Base-by-base conservation (phyloP, 1,139 yeast species). In the Saccharomyces hybrid region DNA sequence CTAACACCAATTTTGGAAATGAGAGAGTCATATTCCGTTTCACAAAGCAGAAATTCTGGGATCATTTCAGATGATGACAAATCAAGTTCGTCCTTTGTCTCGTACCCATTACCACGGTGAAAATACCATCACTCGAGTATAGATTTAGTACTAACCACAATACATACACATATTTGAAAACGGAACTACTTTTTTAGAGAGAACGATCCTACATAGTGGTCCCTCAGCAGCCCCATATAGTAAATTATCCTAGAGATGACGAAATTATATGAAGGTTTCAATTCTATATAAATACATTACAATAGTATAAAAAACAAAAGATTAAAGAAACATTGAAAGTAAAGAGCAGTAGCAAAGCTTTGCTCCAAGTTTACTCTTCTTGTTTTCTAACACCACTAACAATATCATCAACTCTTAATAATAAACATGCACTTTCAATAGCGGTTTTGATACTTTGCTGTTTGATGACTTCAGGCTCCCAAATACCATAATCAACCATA, bases 391-490 rank as follows among this genome's bases (percentile, higher is more conserved):
- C 96, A 63, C 98, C 99, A 71, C 96, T 86, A 51, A 95, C 99
- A 63, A 93, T 93, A 71, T 93, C 99, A 71, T 93, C 99, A 50
- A 93, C 99, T 69, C 99, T 85, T 70, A 93, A 78, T 66, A 93
- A 78, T 75, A 93, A 78, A 72, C 97, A 88, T 7, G 99, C 98
- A 77, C 96, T 86, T 74, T 93, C 99, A 62, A 95, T 88, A 48
- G 96, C 97, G 20, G 99, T 95, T 77, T 93, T 93, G 63, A 93
- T 86, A 59, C 96, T 86, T 76, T 93, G 99, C 68, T 88, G 95
- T 75, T 93, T 93, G 72, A 93, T 90, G 50, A 89, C 97, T 75
- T 93, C 97, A 16, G 99, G 99, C 75, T 93, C 99, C 99, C 99
- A 93, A 61, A 93, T 87, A 47, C 99, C 99, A 72, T 90, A 93